A percentile compares a stretch with the other conserved stretches of the same genome.
phyloP scores from a whole-genome alignment of 106 monocot genomes.

The Allium sativum region DNA sequence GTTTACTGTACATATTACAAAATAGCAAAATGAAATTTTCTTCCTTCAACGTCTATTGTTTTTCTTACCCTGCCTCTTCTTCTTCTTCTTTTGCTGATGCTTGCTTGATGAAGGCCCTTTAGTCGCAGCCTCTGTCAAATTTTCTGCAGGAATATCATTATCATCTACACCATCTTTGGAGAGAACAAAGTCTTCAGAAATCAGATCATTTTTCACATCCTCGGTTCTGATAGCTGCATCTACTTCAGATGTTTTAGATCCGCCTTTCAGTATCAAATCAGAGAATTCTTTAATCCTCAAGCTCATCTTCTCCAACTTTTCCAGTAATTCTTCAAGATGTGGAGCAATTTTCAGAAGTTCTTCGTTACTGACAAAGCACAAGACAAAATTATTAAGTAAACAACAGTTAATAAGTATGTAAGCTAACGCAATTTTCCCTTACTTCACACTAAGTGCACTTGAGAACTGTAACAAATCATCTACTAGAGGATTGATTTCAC shows the following conservation, averaged over 20 bases:
- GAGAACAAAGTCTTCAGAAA: background rate
- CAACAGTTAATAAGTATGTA: background rate
- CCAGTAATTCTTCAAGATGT: background rate
- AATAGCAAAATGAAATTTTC: no score
- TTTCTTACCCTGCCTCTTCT: background rate
- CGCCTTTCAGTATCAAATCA: background rate
- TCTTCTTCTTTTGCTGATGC: background rate
- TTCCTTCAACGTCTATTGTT: background rate
- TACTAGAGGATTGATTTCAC: background rate
- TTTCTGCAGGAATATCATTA: no score
- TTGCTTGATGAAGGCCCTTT: background rate
- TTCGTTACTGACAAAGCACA: background rate
- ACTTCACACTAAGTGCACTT: background rate
- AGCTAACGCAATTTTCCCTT: background rate
- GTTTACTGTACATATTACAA: no score
- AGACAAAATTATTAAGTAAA: background rate
- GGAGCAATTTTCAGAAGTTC: background rate
- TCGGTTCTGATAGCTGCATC: background rate
- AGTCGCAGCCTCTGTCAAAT: no score
- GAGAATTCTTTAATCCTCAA: background rate
- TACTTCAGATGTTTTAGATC: background rate
- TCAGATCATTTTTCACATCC: background rate
- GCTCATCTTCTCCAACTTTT: background rate
- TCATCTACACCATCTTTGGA: background rate
- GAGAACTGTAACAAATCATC: background rate